Conservation (phyloP, 2,329 filamentous ascomycete species). For the Talaromyces islandicus region DNA sequence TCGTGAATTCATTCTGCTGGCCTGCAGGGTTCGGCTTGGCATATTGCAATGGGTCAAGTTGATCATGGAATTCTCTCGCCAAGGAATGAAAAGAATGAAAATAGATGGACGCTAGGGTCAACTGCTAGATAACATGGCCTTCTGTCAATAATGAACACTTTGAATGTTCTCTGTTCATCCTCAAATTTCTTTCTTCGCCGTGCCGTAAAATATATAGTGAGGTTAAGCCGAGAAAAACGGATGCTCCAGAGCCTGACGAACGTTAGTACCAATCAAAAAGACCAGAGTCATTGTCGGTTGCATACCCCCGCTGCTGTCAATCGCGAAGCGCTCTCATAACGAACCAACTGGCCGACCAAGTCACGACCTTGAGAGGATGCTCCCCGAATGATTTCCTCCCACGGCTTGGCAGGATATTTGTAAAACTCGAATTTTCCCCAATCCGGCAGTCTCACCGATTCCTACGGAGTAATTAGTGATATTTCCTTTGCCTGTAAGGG, state of each 20-base stretch:
- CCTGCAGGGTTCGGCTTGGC: no score
- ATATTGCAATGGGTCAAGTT: background rate
- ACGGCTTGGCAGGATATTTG: constrained; percentile 60
- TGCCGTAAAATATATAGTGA: background rate
- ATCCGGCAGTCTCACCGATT: constrained; percentile 59
- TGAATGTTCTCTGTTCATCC: background rate
- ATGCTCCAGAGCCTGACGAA: constrained; percentile 30
- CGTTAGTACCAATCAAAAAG: constrained; percentile 4
- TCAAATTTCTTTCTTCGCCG: background rate
- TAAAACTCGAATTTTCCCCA: constrained; percentile 83
- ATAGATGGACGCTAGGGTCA: background rate
- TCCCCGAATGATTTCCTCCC: constrained; percentile 64
- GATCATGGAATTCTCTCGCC: background rate
- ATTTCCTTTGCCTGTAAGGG: background rate
- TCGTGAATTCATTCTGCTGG: background rate
- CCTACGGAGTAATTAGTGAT: constrained; percentile 19
- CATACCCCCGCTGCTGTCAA: constrained; percentile 60
- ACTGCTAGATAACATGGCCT: background rate
- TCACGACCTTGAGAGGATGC: constrained; percentile 55
- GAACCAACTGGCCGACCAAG: constrained; percentile 62
- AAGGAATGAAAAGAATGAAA: background rate
- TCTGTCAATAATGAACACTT: background rate
- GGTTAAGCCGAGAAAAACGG: constrained; percentile 26
- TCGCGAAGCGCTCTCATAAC: constrained; percentile 64
- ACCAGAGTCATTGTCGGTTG: background rate